Evolutionary conservation across 2,329 filamentous ascomycete species (phyloP).

Genomic region (Calonectria ilicicola): DNA sequence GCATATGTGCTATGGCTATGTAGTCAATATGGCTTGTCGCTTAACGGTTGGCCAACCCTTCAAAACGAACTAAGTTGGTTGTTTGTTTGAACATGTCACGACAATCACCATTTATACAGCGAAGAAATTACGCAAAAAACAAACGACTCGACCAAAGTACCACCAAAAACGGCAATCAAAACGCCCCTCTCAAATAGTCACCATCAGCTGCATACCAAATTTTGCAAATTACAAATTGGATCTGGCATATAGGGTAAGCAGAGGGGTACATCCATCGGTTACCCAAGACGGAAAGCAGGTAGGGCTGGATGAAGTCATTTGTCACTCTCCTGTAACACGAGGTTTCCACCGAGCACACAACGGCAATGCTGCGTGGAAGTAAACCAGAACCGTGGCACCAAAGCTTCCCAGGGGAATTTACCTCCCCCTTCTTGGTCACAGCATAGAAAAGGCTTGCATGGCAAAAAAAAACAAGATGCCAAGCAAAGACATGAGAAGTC

Average conservation of each 20-base stretch:
- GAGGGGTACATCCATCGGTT: conserved; percentile 22
- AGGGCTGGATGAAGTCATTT: conserved; percentile 43
- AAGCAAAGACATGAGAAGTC: background rate
- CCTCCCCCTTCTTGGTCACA: no score
- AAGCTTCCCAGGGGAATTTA: background rate
- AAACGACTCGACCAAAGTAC: background rate
- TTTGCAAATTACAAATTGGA: background rate
- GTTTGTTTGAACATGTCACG: background rate
- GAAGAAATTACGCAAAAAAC: background rate
- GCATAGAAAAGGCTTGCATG: background rate
- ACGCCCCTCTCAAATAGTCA: no score
- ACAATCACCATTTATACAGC: background rate
- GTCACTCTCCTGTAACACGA: conserved; percentile 10
- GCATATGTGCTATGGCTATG: background rate
- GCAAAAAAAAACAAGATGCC: no score
- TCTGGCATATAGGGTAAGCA: conserved; percentile 30
- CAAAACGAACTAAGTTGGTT: background rate
- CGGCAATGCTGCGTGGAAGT: background rate
- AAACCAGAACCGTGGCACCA: background rate
- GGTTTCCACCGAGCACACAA: conserved; percentile 25
- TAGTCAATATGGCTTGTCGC: no score
- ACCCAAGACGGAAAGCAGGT: conserved; percentile 32
- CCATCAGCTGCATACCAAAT: background rate
- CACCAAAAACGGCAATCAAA: no score
- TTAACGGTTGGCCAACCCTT: background rate